Evolutionary conservation across 2,329 filamentous ascomycete genomes (phyloP).

Genomic region (Xylariaceae sp.): DNA sequence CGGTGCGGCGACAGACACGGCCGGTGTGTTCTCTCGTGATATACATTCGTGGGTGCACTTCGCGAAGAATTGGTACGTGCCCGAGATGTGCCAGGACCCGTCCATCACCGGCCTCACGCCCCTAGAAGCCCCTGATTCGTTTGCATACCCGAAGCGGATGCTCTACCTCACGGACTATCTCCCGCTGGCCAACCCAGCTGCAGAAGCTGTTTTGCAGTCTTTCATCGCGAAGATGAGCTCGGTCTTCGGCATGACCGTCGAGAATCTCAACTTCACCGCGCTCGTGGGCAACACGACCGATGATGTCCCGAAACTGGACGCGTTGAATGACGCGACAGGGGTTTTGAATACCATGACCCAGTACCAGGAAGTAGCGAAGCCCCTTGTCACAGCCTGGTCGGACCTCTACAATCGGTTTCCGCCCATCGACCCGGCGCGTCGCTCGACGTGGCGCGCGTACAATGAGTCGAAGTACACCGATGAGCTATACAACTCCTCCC

Average conservation of each 20-base stretch:
- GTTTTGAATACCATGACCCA: constrained; percentile 30
- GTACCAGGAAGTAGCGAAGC: constrained; percentile 28
- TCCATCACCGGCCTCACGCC: constrained; percentile 33
- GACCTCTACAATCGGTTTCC: constrained; percentile 32
- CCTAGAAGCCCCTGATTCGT: constrained; percentile 29
- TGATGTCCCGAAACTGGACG: constrained; percentile 21
- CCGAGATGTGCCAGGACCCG: constrained; percentile 27
- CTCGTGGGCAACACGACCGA: constrained; percentile 26
- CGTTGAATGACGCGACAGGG: constrained; percentile 22
- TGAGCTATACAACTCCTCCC: constrained; percentile 18
- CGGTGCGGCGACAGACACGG: constrained; percentile 22
- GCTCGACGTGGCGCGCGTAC: constrained; percentile 23
- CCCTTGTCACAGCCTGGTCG: constrained; percentile 29
- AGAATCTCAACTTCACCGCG: constrained; percentile 32
- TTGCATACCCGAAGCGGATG: constrained; percentile 32
- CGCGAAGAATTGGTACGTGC: constrained; percentile 1
- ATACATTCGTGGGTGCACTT: too few species aligned
- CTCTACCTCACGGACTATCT: constrained; percentile 37
- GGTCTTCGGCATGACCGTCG: constrained; percentile 32
- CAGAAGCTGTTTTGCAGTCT: constrained; percentile 31
- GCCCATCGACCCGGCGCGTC: constrained; percentile 32
- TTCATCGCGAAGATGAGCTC: constrained; percentile 32
- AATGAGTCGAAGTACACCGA: constrained; percentile 21
- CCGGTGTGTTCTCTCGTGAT: constrained; percentile 23
- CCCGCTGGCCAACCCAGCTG: constrained; percentile 34